Evolutionary conservation across 176 grass and related monocot species (phyloP).

Genomic region (Bothriochloa decipiens): DNA sequence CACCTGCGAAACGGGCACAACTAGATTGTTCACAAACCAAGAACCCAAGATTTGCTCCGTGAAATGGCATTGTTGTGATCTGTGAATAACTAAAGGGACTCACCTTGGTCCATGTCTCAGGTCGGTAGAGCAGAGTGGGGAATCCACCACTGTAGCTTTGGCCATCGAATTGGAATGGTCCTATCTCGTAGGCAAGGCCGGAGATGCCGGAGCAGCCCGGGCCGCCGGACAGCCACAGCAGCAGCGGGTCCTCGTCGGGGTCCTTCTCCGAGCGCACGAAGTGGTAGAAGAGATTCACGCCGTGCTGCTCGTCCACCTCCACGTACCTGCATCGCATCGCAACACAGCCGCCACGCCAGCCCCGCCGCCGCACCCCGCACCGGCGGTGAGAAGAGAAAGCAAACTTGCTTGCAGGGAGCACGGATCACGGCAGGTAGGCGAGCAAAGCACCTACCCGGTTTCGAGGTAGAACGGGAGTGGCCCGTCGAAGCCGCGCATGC

Average conservation of each 20-base stretch:
- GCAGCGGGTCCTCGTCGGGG: conserved; percentile 16
- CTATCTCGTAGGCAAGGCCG: conserved; percentile 38
- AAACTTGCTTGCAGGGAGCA: neutral
- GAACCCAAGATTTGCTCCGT: neutral
- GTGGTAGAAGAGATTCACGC: conserved; percentile 41
- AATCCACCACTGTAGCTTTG: conserved; percentile 43
- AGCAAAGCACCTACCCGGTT: conserved; percentile 18
- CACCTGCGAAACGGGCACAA: conserved; percentile 22
- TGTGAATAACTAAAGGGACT: neutral
- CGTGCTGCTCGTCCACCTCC: conserved; percentile 23
- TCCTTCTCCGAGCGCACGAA: conserved; percentile 32
- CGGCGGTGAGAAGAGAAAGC: neutral
- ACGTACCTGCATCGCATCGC: conserved; percentile 20
- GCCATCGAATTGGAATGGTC: conserved; percentile 52
- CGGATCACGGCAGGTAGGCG: neutral
- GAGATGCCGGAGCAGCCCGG: conserved; percentile 23
- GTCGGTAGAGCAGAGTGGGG: conserved; percentile 50
- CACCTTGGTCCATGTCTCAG: conserved; percentile 59
- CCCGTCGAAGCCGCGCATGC: conserved; percentile 30
- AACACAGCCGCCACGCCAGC: neutral
- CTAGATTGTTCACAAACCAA: neutral
- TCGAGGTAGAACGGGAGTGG: conserved; percentile 50
- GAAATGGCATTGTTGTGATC: too few relatives aligned
- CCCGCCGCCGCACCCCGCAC: too few relatives aligned
- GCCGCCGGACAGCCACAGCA: conserved; percentile 25